Evolutionary conservation across 352 stramenopile species (phyloP), one percentile per base, ranked within the genome.

Genomic region (Phytophthora multivora): DNA sequence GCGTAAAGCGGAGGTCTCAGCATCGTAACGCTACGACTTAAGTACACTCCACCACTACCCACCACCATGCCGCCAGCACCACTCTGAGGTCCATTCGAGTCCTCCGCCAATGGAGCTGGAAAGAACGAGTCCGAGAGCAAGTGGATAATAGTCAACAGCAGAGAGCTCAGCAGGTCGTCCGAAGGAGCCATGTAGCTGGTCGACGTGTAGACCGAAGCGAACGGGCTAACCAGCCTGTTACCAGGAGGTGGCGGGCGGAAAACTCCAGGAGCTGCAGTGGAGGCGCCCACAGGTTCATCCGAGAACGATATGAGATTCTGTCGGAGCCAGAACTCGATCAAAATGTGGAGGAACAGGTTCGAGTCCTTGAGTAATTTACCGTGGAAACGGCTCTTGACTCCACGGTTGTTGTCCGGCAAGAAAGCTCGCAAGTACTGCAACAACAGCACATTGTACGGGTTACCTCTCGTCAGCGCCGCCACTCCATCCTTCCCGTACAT

Each of bases 271-370:
- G 59, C 42, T 6, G 66, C 59, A 50, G 59, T 71, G 1, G 69
- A 71, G 8, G 55, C 54, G 15, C 51, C 54, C 4, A 69, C 36
- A 3, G 75, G 59, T n/a, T 88, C 84, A 49, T 92, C 78, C 0
- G 83, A 86, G 51, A 92, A 94, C 54, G 86, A 74, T 48, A 96
- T 92, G 48, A 93, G 77, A 59, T 96, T 96, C 57, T 96, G 88
- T n/a, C 81, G 83, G 42, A 96, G 71, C 88, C 88, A 96, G 47
- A 93, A 92, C 56, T 96, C 88, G 18, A 96, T 93, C 38, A 95
- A 52, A 36, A 91, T 85, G 54, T 95, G 84, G 21, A 96, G 71
- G 59, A 96, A 95, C 3, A 94, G 70, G 61, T 87, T 93, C 28
- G 84, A 85, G 55, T 87, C 66, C 62, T 94, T 84, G 25, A 91